Evolutionary conservation across 345 rosid species (phyloP).

Genomic region (Eucalyptus marginata): DNA sequence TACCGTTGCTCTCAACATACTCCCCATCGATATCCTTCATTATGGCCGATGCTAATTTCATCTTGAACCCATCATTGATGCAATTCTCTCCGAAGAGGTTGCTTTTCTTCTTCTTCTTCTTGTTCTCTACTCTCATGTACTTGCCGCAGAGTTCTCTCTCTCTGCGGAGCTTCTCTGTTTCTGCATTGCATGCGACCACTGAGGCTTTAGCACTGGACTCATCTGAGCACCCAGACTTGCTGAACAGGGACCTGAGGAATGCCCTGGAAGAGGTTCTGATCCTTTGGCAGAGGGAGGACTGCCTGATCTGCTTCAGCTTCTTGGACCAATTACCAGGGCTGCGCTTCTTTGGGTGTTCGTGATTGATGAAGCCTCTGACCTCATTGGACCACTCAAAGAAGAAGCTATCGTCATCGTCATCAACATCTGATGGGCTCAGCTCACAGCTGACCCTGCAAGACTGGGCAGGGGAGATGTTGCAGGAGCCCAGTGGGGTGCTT

Average conservation of each 20-base stretch:
- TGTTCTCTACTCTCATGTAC: slow-evolving; percentile 5
- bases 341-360: slow-evolving; percentile 12
- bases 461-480: slow-evolving; percentile 35
- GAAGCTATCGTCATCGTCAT: slow-evolving; percentile 23
- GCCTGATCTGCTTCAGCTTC: slow-evolving; percentile 46
- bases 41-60: not conserved
- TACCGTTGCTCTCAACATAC: slow-evolving; percentile 2
- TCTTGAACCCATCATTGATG: not conserved
- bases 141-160: not conserved
- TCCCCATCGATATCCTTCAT: slow-evolving; percentile 11
- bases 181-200: slow-evolving; percentile 5
- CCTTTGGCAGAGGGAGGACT: slow-evolving; percentile 43
- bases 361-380: slow-evolving; percentile 20
- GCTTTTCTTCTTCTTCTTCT: slow-evolving; percentile 21
- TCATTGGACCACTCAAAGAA: slow-evolving; percentile 54
- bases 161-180: not conserved
- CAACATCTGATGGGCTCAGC: slow-evolving; percentile 5
- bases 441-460: slow-evolving; percentile 54
- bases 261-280: slow-evolving; percentile 58
- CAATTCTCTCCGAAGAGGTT: not conserved
- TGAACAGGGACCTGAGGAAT: slow-evolving; percentile 51
- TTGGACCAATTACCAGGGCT: slow-evolving; percentile 10
- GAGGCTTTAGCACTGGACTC: slow-evolving; percentile 22
- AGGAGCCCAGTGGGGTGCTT: slow-evolving; percentile 13
- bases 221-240: slow-evolving; percentile 45